These are phyloP conservation scores for Euclidium syriacum DNA, from an alignment of 345 rosid genomes.

Conservation along the genomic window DNA sequence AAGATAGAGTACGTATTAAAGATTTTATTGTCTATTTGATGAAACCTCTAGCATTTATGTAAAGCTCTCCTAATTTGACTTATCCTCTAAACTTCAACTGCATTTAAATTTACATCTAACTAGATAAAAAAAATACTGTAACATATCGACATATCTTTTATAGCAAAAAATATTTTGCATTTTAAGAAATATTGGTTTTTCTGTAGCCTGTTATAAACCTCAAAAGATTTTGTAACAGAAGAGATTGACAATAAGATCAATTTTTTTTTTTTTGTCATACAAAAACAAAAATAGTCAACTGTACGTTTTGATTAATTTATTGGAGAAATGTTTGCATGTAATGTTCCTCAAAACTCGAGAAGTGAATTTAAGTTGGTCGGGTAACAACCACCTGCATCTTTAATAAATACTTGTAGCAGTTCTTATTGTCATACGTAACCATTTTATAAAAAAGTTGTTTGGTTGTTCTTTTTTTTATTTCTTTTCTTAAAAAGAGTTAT, in stretches of 20 bases:
- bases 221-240: not conserved
- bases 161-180: too few relatives aligned
- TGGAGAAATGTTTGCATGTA: not conserved
- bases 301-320: not conserved
- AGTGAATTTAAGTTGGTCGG: constrained; percentile 21
- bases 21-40: not conserved
- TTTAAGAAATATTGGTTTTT: too few relatives aligned
- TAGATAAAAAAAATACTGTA: not conserved
- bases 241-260: not conserved
- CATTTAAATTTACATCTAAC: not conserved
- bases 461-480: too few relatives aligned
- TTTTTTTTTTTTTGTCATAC: not conserved
- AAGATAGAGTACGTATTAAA: not conserved
- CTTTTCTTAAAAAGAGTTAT: not conserved
- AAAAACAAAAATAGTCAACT: not conserved
- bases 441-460: not conserved
- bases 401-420: constrained; percentile 10
- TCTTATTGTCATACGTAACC: not conserved
- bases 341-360: constrained; percentile 22
- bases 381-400: constrained; percentile 25
- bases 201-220: too few relatives aligned
- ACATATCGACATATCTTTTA: too few relatives aligned
- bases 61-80: constrained; percentile 7
- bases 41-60: not conserved
- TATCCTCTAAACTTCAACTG: not conserved